Evolutionary conservation across 257 asterid species (phyloP), one percentile per base, ranked within the genome.

Genomic region (Perilla frutescens): DNA sequence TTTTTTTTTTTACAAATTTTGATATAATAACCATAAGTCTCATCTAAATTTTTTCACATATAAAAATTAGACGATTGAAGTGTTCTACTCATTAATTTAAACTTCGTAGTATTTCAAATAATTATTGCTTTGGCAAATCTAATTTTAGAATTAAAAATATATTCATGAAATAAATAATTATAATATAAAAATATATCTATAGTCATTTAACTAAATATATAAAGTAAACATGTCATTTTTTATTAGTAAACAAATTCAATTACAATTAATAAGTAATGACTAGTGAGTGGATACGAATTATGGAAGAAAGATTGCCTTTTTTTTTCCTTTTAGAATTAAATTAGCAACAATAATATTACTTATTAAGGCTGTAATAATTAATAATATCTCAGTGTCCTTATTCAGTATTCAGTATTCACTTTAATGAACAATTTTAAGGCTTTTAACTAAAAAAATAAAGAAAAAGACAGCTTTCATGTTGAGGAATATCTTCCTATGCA

Each of bases 401-500:
- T 47, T 59, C 51, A 57, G 56, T 11, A 71, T 65, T 61, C 47
- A 55, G 56, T 11, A 71, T 65, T 61, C 47, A 55, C 79, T 68
- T 44, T 68, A 72, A 65, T 77, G 12, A 14, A 37, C 15, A 13
- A 31, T 8, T 12, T 39, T 20, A 13, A 59, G 47, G 29, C 59
- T 53, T 76, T 55, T 20, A 26, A 11, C 0, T 9, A 7, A 8
- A 55, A 8, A 62, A 26, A 51, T 51, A 2, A 26, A 59, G 50
- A 9, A 50, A 66, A 72, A 54, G 72, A 73, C 68, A 67, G 66
- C 53, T 66, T 72, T 55, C 51, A 44, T 56, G 77, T 44, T 55
- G 41, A 74, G 61, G 77, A 77, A 66, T 70, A 68, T 64, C 40
- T 66, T 69, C 57, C 69, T 65, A 32, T 59, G 76, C 80, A 68